Percentiles rank a stretch among this genome's conserved stretches.
Evolutionary conservation across 768 basidiomycete species (phyloP).

Genomic region (Tylopilus subfusipes): DNA sequence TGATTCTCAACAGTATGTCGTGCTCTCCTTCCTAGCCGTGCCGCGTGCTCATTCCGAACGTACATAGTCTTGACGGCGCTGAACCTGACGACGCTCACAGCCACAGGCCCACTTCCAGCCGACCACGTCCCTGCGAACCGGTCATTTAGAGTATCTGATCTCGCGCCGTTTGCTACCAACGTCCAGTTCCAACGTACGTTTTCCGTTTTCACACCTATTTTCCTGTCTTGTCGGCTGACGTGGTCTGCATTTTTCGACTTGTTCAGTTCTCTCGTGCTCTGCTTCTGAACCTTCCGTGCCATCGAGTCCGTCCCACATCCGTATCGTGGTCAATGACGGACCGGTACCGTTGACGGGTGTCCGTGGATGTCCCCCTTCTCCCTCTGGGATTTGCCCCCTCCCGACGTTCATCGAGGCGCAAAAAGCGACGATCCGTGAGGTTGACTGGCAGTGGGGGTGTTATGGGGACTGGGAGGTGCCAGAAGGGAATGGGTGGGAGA

Average conservation of each 20-base stretch:
- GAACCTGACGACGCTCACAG: slow-evolving; percentile 73
- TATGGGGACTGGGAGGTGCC: slow-evolving; percentile 73
- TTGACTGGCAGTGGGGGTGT: slow-evolving; percentile 77
- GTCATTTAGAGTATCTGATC: slow-evolving; percentile 69
- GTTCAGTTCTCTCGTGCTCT: slow-evolving; percentile 58
- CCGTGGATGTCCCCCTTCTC: slow-evolving; percentile 61
- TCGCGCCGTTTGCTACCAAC: slow-evolving; percentile 87
- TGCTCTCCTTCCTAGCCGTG: not conserved
- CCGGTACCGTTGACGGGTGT: slow-evolving; percentile 78
- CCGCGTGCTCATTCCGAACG: not conserved
- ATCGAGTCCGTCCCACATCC: slow-evolving; percentile 51
- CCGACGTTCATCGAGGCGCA: slow-evolving; percentile 67
- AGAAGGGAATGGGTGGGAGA: slow-evolving; percentile 64
- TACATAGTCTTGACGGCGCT: slow-evolving; percentile 73
- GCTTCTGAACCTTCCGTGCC: not conserved
- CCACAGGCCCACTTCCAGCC: slow-evolving; percentile 68
- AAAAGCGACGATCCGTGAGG: slow-evolving; percentile 57
- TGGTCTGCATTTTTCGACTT: not conserved
- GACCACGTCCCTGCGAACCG: slow-evolving; percentile 65
- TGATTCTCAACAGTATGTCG: slow-evolving; percentile 71
- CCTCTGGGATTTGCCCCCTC: slow-evolving; percentile 68
- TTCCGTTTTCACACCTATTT: slow-evolving; percentile 24
- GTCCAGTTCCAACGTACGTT: slow-evolving; percentile 79
- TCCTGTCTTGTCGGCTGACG: not conserved
- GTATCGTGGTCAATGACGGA: slow-evolving; percentile 86